Conservation (phyloP, 1,284 basidiomycete species). For the Marasmius fiardii region DNA sequence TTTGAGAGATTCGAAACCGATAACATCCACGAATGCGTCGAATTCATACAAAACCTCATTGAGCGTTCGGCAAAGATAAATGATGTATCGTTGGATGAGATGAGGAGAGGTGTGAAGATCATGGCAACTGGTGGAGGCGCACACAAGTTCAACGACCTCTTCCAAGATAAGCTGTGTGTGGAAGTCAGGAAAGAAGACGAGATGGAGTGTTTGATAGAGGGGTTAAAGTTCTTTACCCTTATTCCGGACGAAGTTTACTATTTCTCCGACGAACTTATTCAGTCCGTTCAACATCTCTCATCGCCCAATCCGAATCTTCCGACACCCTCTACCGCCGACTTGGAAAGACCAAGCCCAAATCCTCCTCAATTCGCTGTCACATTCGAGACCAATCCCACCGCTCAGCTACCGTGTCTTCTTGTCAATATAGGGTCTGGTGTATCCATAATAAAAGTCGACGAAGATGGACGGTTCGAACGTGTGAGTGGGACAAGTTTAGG, state of each 20-base stretch:
- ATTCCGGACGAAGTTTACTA: constrained; percentile 99
- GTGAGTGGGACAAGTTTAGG: constrained; percentile 97
- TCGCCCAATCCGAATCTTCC: constrained; percentile 16
- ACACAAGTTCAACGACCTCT: constrained; percentile 88
- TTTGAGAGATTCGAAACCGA: constrained; percentile 98
- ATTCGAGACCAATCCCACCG: constrained; percentile 77
- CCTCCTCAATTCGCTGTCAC: constrained; percentile 89
- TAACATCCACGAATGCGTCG: constrained; percentile 82
- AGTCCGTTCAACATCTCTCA: constrained; percentile 74
- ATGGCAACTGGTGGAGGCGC: constrained; percentile 99
- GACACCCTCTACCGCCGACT: constrained; percentile 25
- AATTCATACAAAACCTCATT: constrained; percentile 88
- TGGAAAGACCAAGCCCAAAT: constrained; percentile 90
- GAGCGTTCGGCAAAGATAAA: constrained; percentile 86
- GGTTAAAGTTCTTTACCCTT: constrained; percentile 93
- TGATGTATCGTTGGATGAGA: constrained; percentile 84
- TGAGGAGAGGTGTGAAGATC: constrained; percentile 93
- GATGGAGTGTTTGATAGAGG: constrained; percentile 98
- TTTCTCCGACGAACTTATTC: constrained; percentile 97
- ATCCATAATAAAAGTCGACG: constrained; percentile 96
- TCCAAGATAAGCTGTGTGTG: constrained; percentile 75
- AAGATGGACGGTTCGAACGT: constrained; percentile 93
- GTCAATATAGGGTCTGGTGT: constrained; percentile 99
- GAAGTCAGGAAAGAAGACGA: constrained; percentile 93
- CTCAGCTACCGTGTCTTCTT: constrained; percentile 93